Evolutionary conservation across 495 filamentous ascomycete species (phyloP), one percentile per base, ranked within the genome.

Genomic region (Cryomyces minteri): DNA sequence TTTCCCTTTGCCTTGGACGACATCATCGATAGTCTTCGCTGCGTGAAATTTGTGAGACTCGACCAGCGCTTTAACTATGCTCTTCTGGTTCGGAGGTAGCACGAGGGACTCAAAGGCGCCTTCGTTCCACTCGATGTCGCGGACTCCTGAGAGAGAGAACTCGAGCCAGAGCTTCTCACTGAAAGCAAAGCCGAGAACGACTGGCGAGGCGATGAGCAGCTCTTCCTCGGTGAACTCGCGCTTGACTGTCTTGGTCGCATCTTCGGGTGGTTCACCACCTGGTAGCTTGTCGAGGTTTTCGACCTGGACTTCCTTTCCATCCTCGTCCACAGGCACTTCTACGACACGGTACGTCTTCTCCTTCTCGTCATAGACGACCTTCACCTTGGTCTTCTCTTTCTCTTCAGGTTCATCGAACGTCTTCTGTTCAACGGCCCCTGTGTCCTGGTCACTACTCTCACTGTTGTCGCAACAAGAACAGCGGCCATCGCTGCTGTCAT

Each of bases 121-220:
- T 39, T 79, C 76, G 54, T 90, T 83, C 81, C 81, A 92, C 32
- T 74, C 66, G 51, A 87, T 88, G 25, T 88, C 82, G 47, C 76
- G 77, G 55, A 95, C 73, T 9, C 82, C 79, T 0, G 80, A 84
- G 40, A 95, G 77, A 18, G 77, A 79, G 53, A 94, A 92, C 61
- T 94, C 84, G 0, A 94, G 72, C 88, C 87, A 95, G 2, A 85
- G 64, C 65, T 93, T 94, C 59, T 93, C 84, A 25, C 70, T 74
- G 58, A 94, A 94, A 7, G 84, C 76, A 54, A 92, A 94, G n/a
- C 88, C 88, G n/a, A 90, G 70, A 0, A 90, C 82, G 4, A 93
- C 82, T 0, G 87, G 85, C n/a, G 79, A 85, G n/a, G 84, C 77
- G 36, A 90, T 82, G 10, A 93, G 70, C 28, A 90, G 78, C 55